Percentiles rank a stretch among this genome's conserved stretches.
Evolutionary conservation across 371 early-diverging fungal species (phyloP).

Genomic region (Batrachochytrium dendrobatidis): DNA sequence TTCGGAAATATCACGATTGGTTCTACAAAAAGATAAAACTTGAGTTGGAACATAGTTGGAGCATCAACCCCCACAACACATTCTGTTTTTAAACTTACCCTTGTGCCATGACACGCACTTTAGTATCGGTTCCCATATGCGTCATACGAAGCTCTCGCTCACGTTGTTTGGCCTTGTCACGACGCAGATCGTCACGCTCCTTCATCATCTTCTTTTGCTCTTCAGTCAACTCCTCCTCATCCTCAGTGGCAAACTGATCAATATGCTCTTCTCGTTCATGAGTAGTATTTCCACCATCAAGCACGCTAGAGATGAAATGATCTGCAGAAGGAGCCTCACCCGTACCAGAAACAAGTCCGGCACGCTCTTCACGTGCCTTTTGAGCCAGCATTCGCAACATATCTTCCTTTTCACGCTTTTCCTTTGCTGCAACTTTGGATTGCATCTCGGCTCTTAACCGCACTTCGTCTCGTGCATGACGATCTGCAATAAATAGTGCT

Average conservation of each 20-base stretch:
- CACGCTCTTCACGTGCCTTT: conserved; percentile 73
- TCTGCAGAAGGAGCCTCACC: neutral
- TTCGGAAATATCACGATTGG: conserved; percentile 93
- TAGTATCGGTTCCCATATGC: conserved; percentile 84
- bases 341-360: conserved; percentile 38
- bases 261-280: conserved; percentile 10
- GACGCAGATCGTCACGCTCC: conserved; percentile 84
- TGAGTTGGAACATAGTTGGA: conserved; percentile 1
- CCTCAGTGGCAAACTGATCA: too few relatives aligned
- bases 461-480: conserved; percentile 92
- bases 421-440: conserved; percentile 85
- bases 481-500: conserved; percentile 86
- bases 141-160: conserved; percentile 83
- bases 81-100: conserved; percentile 6
- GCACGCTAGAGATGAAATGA: neutral
- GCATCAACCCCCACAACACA: neutral
- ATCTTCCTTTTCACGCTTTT: conserved; percentile 90
- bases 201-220: conserved; percentile 52
- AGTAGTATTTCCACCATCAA: conserved; percentile 7
- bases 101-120: conserved; percentile 67
- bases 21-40: conserved; percentile 19
- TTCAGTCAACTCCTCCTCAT: conserved; percentile 26
- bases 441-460: conserved; percentile 81
- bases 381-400: conserved; percentile 82
- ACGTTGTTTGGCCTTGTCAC: conserved; percentile 73